A percentile compares a stretch with the other conserved stretches of the same genome.
Evolutionary conservation across 331 rosid genomes (phyloP).

Genomic region (Quercus tomentella): DNA sequence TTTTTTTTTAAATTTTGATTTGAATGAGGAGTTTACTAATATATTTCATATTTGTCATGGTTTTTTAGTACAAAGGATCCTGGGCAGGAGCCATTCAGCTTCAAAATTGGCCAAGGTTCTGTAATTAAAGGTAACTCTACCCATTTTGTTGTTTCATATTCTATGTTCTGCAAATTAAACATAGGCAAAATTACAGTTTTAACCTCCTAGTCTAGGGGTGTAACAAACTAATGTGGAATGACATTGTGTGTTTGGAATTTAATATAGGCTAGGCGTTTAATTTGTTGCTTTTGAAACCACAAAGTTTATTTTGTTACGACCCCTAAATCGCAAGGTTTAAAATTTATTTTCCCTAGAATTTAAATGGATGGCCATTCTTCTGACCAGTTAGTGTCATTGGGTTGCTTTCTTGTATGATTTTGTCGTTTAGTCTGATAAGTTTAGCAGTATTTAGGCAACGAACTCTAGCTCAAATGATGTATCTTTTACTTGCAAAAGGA

Average conservation of each 20-base stretch:
- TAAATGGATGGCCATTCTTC: neutral
- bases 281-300: too few species aligned
- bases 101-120: conserved; percentile 77
- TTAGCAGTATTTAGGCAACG: too few species aligned
- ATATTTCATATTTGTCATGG: neutral
- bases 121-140: conserved; percentile 69
- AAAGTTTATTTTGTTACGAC: too few species aligned
- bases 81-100: conserved; percentile 72
- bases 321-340: too few species aligned
- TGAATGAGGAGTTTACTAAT: neutral
- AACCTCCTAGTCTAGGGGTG: too few species aligned
- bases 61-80: conserved; percentile 83
- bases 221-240: too few species aligned
- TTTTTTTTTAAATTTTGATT: neutral
- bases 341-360: too few species aligned
- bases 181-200: neutral
- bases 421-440: neutral
- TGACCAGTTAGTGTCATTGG: neutral
- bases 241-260: too few species aligned
- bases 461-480: too few species aligned
- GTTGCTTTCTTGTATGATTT: neutral
- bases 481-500: too few species aligned
- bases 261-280: too few species aligned
- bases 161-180: neutral
- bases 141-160: neutral